A percentile compares a stretch with the other conserved stretches of the same genome.
Evolutionary conservation across 192 early-diverging fungal species (phyloP).

Genomic region (Coemansia sp.): DNA sequence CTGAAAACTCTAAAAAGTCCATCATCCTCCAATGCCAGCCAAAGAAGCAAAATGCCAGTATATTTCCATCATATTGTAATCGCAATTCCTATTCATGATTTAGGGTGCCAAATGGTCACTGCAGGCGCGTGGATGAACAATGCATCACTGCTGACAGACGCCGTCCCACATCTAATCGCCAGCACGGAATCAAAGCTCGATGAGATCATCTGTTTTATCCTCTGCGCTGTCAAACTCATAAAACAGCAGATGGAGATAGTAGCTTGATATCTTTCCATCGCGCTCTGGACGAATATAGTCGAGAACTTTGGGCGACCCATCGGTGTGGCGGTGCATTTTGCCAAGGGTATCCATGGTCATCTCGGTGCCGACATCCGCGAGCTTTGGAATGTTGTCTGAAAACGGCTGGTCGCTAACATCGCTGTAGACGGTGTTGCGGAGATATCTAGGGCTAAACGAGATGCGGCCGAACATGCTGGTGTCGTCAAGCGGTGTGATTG

Average conservation of each 20-base stretch:
- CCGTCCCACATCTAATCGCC: background rate
- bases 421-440: conserved; percentile 31
- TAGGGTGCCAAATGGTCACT: background rate
- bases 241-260: conserved; percentile 36
- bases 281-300: conserved; percentile 47
- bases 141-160: too few relatives aligned
- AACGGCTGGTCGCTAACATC: conserved; percentile 32
- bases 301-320: conserved; percentile 43
- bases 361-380: conserved; percentile 39
- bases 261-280: conserved; percentile 39
- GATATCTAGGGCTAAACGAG: conserved; percentile 22
- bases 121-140: too few relatives aligned
- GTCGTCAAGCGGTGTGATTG: conserved; percentile 29
- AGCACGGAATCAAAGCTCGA: conserved; percentile 9
- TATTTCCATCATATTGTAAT: too few relatives aligned
- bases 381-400: conserved; percentile 46
- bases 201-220: conserved; percentile 14
- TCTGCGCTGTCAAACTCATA: conserved; percentile 14
- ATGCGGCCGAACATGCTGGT: conserved; percentile 22
- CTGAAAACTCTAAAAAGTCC: too few relatives aligned
- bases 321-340: conserved; percentile 39
- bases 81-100: too few relatives aligned
- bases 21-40: too few relatives aligned
- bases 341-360: conserved; percentile 38
- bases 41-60: too few relatives aligned